A percentile compares a stretch with the other conserved stretches of the same genome.
These are phyloP conservation scores for Helicostylum pulchrum DNA, from an alignment of 192 early-diverging fungal species.

Conservation along the genomic window DNA sequence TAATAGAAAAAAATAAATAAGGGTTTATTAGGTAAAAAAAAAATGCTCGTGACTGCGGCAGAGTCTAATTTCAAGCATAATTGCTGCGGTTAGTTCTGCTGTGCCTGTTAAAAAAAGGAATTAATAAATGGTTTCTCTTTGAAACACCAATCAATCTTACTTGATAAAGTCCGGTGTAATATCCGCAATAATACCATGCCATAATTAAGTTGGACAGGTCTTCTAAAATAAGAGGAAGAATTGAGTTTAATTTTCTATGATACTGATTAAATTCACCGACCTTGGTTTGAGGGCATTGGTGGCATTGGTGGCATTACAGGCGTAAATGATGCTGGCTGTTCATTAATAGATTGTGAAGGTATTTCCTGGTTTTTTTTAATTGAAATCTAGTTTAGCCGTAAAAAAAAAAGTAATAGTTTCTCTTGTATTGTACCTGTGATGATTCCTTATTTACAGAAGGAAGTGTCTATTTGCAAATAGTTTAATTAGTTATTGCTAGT, in stretches of 20 bases:
- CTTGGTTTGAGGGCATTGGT: neutral
- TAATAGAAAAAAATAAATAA: no score
- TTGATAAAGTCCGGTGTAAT: conserved; percentile 24
- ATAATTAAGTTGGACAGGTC: conserved; percentile 18
- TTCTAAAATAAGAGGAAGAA: neutral
- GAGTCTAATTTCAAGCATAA: neutral
- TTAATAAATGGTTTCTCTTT: no score
- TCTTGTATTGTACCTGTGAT: no score
- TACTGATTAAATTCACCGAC: neutral
- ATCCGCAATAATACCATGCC: conserved; percentile 26
- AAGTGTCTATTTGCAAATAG: no score
- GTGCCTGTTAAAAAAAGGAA: neutral
- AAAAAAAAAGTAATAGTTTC: no score
- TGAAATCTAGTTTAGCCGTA: neutral
- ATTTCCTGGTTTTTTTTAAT: neutral
- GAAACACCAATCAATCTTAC: neutral
- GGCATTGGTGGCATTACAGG: neutral
- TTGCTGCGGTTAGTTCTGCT: neutral
- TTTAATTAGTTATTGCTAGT: no score
- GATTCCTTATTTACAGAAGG: no score
- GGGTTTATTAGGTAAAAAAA: neutral
- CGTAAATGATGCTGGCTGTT: neutral
- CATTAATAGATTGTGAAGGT: neutral
- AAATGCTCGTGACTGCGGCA: neutral
- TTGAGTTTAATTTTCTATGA: neutral